Evolutionary conservation across 306 rosid species (phyloP).

Genomic region (Glycine latifolia): DNA sequence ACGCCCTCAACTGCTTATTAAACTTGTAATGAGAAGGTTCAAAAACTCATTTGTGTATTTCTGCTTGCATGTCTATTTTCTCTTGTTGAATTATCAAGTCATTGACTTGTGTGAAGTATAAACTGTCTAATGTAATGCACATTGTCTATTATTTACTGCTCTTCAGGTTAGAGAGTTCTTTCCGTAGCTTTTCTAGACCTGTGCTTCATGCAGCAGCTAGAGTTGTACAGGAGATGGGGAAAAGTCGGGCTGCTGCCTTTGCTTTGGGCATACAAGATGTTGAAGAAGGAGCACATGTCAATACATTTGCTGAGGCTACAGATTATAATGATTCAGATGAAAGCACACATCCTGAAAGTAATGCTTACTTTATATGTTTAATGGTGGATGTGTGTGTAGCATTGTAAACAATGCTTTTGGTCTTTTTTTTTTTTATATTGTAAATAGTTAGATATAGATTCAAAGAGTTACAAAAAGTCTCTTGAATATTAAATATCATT

Average conservation of each 20-base stretch:
- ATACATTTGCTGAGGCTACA: constrained; percentile 73
- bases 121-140: constrained; percentile 22
- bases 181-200: constrained; percentile 97
- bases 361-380: constrained; percentile 44
- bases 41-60: constrained; percentile 39
- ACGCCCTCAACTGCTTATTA: constrained; percentile 95
- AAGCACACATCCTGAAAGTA: constrained; percentile 85
- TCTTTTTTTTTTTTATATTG: background rate
- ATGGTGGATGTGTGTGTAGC: constrained; percentile 29
- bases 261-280: constrained; percentile 88
- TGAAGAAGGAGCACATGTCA: constrained; percentile 86
- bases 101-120: constrained; percentile 39
- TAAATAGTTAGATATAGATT: constrained; percentile 23
- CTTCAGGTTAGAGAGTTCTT: constrained; percentile 94
- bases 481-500: constrained; percentile 16
- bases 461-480: background rate
- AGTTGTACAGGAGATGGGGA: constrained; percentile 99
- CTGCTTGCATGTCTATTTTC: constrained; percentile 39
- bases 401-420: constrained; percentile 13
- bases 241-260: constrained; percentile 99
- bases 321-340: constrained; percentile 87
- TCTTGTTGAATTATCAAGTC: constrained; percentile 34
- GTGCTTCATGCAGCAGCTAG: constrained; percentile 97
- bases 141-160: constrained; percentile 32
- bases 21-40: constrained; percentile 99